Conservation (phyloP, 2,329 filamentous ascomycete genomes). For the Elsinoe batatas region DNA sequence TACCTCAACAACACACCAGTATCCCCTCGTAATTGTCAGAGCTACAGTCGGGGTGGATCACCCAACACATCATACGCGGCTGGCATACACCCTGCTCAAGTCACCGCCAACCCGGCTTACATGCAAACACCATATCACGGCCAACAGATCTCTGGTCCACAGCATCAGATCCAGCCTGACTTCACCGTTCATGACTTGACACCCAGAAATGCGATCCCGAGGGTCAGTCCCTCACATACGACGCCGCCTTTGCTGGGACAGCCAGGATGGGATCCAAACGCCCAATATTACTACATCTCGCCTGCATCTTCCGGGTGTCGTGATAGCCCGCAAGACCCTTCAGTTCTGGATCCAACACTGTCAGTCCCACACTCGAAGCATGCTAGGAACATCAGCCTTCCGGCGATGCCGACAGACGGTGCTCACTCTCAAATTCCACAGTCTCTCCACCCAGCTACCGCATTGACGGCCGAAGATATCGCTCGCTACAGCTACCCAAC, state of each 20-base stretch:
- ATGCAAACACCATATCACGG: not conserved
- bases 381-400: not conserved
- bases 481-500: conserved; percentile 69
- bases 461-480: not conserved
- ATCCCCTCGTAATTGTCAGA: not conserved
- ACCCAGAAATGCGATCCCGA: not conserved
- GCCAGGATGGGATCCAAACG: not conserved
- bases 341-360: not conserved
- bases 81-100: not conserved
- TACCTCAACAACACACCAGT: not conserved
- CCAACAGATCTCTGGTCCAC: not conserved
- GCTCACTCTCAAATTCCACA: not conserved
- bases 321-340: not conserved
- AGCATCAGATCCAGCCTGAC: not conserved
- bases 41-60: not conserved
- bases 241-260: conserved; percentile 1
- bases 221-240: not conserved
- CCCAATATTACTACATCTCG: conserved; percentile 6
- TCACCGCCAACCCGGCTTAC: not conserved
- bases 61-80: not conserved
- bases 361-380: too few species aligned
- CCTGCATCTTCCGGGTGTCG: conserved; percentile 1
- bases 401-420: not conserved
- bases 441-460: not conserved
- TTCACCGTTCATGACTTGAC: conserved; percentile 4